Evolutionary conservation across 495 filamentous ascomycete species (phyloP).

Genomic region (Viridothelium virens): DNA sequence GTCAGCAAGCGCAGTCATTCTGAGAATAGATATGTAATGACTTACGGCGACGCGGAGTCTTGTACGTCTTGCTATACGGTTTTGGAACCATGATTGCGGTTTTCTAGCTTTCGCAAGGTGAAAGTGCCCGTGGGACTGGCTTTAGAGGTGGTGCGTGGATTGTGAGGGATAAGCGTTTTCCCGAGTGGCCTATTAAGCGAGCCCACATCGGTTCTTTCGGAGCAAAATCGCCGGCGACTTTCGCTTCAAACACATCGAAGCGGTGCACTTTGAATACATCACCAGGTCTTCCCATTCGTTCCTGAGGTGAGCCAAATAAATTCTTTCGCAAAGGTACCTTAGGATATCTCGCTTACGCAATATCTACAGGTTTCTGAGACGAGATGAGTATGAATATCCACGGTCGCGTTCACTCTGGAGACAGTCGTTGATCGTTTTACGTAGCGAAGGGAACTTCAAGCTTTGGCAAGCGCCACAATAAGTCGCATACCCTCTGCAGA

Average conservation of each 20-base stretch:
- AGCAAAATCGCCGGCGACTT: conserved; percentile 2
- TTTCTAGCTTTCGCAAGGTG: conserved; percentile 1
- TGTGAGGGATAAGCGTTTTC: background rate
- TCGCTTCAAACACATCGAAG: conserved; percentile 9
- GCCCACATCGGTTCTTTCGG: conserved; percentile 6
- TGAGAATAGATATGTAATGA: background rate
- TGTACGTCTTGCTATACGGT: conserved; percentile 97
- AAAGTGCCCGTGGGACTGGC: conserved; percentile 14
- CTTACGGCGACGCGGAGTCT: conserved; percentile 63
- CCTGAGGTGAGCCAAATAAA: background rate
- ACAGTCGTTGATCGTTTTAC: conserved; percentile 13
- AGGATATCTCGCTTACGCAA: background rate
- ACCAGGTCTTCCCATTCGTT: background rate
- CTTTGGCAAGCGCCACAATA: conserved; percentile 99
- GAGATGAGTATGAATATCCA: conserved; percentile 25
- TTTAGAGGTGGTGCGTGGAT: conserved; percentile 15
- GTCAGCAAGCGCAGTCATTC: background rate
- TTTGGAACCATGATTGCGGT: conserved; percentile 40
- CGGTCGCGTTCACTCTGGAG: background rate
- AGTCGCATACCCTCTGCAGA: conserved; percentile 98
- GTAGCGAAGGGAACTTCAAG: conserved; percentile 89
- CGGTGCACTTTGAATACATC: background rate
- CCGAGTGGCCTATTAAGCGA: conserved; percentile 9
- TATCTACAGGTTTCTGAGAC: conserved; percentile 1
- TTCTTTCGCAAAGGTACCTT: too few species aligned